Conservation (phyloP, 805 yeast genomes). For the Kodamaea nitidulidarum region DNA sequence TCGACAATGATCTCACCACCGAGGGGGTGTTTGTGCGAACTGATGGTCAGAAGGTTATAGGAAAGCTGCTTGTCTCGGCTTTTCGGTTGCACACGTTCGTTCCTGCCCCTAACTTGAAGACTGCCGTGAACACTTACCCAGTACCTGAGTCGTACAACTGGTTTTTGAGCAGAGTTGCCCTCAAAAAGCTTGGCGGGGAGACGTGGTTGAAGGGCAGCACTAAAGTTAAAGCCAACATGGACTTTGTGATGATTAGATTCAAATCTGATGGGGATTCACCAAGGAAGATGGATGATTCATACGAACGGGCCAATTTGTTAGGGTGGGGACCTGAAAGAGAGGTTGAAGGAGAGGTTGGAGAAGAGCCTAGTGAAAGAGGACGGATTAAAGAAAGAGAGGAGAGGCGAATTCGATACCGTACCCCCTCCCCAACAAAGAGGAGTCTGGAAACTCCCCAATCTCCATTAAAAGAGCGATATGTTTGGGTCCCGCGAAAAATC, state of each 20-base stretch:
- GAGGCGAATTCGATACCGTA: background rate
- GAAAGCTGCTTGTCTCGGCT: slow-evolving; percentile 3
- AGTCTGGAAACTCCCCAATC: background rate
- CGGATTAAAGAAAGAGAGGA: too few species aligned
- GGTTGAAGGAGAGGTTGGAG: too few species aligned
- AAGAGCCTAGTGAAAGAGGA: too few species aligned
- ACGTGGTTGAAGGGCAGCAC: slow-evolving; percentile 1
- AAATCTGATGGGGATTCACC: slow-evolving; percentile 7
- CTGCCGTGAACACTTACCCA: background rate
- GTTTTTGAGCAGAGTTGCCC: slow-evolving; percentile 12
- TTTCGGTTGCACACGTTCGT: too few species aligned
- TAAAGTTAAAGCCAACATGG: slow-evolving; percentile 15
- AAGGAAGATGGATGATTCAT: background rate
- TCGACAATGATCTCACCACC: background rate
- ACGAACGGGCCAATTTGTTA: too few species aligned
- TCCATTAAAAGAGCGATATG: background rate
- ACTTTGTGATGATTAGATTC: slow-evolving; percentile 19
- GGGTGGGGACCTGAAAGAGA: too few species aligned
- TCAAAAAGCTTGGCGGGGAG: slow-evolving; percentile 10
- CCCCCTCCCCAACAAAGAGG: background rate
- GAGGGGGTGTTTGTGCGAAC: slow-evolving; percentile 1
- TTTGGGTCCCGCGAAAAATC: slow-evolving; percentile 3
- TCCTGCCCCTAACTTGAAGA: too few species aligned
- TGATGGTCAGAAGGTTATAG: slow-evolving; percentile 1
- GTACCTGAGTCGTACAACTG: slow-evolving; percentile 7